Evolutionary conservation across 1,139 yeast genomes (phyloP).

Genomic region (Pichia sp.): DNA sequence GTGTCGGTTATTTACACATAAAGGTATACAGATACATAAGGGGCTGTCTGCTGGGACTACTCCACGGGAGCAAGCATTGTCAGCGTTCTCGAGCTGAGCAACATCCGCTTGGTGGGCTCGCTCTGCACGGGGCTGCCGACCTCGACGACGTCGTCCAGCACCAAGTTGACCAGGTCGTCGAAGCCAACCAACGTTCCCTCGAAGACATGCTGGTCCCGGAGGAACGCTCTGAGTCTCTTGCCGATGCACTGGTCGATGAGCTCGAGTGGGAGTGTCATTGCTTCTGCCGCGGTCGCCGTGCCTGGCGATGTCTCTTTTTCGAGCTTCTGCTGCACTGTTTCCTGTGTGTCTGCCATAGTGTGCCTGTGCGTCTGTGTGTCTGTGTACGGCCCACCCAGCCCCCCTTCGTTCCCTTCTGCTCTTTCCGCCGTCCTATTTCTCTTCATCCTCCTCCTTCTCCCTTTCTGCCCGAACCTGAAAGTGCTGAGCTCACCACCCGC

Average conservation of each 20-base stretch:
- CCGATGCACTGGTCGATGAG: slow-evolving; percentile 87
- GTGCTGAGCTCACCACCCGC: neutral
- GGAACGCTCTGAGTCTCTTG: slow-evolving; percentile 68
- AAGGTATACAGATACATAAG: slow-evolving; percentile 7
- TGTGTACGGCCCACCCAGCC: too few species aligned
- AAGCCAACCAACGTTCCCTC: slow-evolving; percentile 85
- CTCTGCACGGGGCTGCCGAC: slow-evolving; percentile 36
- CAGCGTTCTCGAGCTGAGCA: slow-evolving; percentile 83
- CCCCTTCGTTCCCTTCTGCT: too few species aligned
- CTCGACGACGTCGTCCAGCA: slow-evolving; percentile 78
- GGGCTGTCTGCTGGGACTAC: slow-evolving; percentile 1
- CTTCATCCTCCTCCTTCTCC: too few species aligned
- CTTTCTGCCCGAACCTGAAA: neutral
- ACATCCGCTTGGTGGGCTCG: slow-evolving; percentile 46
- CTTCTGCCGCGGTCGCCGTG: slow-evolving; percentile 8
- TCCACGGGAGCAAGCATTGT: slow-evolving; percentile 67
- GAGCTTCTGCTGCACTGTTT: neutral
- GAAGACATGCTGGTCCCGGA: slow-evolving; percentile 74
- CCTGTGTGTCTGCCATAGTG: neutral
- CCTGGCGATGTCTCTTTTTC: neutral
- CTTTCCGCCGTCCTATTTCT: too few species aligned
- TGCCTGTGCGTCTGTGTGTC: too few species aligned
- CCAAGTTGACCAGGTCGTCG: slow-evolving; percentile 93
- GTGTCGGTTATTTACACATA: neutral
- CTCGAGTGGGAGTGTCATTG: slow-evolving; percentile 58